phyloP scores from a whole-genome alignment of 805 yeast species.

The Myxozyma monticola region DNA sequence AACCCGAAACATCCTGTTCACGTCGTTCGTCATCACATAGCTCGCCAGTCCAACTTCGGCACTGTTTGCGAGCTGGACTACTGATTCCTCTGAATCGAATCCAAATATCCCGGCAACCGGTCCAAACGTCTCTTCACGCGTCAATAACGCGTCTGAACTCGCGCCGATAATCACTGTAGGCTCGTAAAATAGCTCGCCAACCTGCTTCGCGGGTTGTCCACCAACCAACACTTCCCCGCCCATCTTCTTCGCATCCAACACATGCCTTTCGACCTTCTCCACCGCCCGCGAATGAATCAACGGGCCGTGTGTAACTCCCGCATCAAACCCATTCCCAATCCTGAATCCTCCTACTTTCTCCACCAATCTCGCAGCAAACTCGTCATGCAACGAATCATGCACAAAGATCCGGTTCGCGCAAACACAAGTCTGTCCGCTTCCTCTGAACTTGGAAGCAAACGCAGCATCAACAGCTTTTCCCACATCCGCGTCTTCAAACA shows the following conservation, averaged over 20 bases:
- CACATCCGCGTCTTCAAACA: conserved; percentile 70
- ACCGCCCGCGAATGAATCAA: conserved; percentile 64
- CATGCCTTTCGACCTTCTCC: conserved; percentile 59
- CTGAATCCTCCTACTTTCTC: conserved; percentile 48
- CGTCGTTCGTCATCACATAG: conserved; percentile 63
- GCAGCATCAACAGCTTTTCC: conserved; percentile 68
- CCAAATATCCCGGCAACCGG: conserved; percentile 73
- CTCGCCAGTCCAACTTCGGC: conserved; percentile 77
- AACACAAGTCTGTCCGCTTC: conserved; percentile 79
- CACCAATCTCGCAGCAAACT: conserved; percentile 53
- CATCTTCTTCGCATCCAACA: conserved; percentile 62
- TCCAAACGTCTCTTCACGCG: conserved; percentile 77
- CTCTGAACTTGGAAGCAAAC: conserved; percentile 66
- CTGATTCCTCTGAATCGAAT: conserved; percentile 66
- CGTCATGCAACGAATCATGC: conserved; percentile 64
- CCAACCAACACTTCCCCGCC: conserved; percentile 69
- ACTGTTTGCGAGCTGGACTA: conserved; percentile 59
- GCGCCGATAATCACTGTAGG: conserved; percentile 68
- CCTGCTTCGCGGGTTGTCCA: conserved; percentile 51
- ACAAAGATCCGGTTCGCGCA: conserved; percentile 29
- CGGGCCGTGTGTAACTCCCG: conserved; percentile 72
- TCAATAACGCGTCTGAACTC: conserved; percentile 55
- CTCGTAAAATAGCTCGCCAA: conserved; percentile 66
- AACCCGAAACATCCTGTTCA: conserved; percentile 55
- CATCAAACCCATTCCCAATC: conserved; percentile 64